These are phyloP conservation scores for Scedosporium apiospermum DNA, from an alignment of 2,329 filamentous ascomycete species.

Conservation along the genomic window DNA sequence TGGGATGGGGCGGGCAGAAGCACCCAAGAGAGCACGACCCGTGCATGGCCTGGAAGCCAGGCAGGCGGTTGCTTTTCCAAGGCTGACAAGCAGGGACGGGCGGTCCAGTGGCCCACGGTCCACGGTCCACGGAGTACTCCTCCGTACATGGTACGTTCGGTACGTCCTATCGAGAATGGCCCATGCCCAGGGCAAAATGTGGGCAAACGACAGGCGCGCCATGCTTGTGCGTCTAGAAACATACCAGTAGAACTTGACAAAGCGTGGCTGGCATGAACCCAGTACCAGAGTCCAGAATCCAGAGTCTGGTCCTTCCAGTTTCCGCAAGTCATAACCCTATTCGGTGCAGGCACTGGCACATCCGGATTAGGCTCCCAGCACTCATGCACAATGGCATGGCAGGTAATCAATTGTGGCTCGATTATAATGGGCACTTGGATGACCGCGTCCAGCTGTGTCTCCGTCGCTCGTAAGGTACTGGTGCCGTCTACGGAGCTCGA, in stretches of 20 bases:
- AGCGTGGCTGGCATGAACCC: background rate
- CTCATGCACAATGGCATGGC: background rate
- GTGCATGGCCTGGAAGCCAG: background rate
- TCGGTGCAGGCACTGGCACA: background rate
- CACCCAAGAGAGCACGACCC: background rate
- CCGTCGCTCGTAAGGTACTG: background rate
- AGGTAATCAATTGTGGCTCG: slow-evolving; percentile 4
- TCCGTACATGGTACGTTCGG: no score
- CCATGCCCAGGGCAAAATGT: no score
- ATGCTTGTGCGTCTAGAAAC: background rate
- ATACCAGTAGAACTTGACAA: background rate
- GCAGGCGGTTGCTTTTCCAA: background rate
- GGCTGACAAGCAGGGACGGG: background rate
- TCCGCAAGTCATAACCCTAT: background rate
- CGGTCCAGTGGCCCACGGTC: background rate
- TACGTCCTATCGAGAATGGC: no score
- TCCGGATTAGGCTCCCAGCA: background rate
- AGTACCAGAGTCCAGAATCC: background rate
- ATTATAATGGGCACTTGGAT: slow-evolving; percentile 2
- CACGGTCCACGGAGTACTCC: background rate
- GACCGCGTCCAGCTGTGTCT: background rate
- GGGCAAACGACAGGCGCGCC: no score
- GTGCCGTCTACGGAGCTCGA: background rate
- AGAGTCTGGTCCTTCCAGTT: background rate
- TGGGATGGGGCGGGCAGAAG: background rate